Conservation (phyloP, 31 red algal genomes). For the Asparagopsis taxiformis region DNA sequence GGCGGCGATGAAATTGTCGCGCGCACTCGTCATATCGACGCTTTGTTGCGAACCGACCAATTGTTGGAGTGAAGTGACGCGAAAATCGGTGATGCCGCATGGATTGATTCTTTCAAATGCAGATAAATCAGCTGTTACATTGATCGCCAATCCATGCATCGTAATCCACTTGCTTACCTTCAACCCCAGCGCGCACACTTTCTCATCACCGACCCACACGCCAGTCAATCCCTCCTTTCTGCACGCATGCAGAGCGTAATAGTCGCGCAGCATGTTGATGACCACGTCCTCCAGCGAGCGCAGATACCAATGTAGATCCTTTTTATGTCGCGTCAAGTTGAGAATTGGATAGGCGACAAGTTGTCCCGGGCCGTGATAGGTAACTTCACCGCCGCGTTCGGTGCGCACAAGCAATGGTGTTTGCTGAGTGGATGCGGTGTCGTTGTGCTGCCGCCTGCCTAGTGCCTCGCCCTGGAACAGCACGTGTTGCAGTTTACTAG, state of each 20-base stretch:
- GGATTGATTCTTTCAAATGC: conserved; percentile 75
- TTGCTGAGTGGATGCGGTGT: neutral
- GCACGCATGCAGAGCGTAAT: conserved; percentile 34
- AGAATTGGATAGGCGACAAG: conserved; percentile 89
- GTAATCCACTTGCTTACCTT: conserved; percentile 92
- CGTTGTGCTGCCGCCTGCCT: neutral
- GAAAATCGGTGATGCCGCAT: conserved; percentile 66
- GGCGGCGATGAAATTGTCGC: neutral
- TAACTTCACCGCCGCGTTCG: conserved; percentile 93
- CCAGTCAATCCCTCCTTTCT: conserved; percentile 72
- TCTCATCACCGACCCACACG: conserved; percentile 88
- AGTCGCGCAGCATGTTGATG: conserved; percentile 46
- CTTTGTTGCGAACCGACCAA: conserved; percentile 15
- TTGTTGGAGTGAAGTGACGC: conserved; percentile 44
- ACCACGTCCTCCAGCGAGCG: conserved; percentile 74
- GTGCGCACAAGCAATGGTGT: conserved; percentile 62
- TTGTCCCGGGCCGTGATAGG: conserved; percentile 98
- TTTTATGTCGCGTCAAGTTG: conserved; percentile 44
- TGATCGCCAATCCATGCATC: conserved; percentile 93
- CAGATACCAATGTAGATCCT: conserved; percentile 90
- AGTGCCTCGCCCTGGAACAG: conserved; percentile 48
- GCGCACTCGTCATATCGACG: neutral
- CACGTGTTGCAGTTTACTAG: conserved; percentile 36
- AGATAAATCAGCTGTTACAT: conserved; percentile 65
- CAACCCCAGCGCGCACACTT: conserved; percentile 85